Evolutionary conservation across 1,284 basidiomycete species (phyloP).

Genomic region (Gymnopus androsaceus): DNA sequence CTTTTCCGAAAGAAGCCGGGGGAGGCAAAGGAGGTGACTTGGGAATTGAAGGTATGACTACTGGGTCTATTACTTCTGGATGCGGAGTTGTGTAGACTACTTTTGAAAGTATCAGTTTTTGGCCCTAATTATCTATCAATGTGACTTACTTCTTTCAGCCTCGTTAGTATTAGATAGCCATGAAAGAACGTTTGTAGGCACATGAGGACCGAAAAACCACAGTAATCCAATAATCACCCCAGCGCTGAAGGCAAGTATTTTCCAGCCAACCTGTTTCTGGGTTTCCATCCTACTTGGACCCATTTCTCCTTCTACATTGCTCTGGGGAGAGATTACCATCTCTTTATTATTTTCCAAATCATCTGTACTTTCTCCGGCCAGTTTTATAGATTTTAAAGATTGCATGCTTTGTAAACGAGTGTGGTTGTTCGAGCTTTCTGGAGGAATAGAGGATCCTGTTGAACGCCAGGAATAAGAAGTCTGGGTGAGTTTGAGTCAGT

Average conservation of each 20-base stretch:
- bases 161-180: constrained; percentile 23
- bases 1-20: constrained; percentile 58
- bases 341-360: background rate
- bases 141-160: constrained; percentile 9
- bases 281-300: constrained; percentile 42
- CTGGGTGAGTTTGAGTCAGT: background rate
- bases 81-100: background rate
- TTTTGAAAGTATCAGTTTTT: background rate
- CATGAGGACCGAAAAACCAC: constrained; percentile 64
- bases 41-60: background rate
- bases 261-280: constrained; percentile 53
- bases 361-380: background rate
- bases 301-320: constrained; percentile 60
- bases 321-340: constrained; percentile 40
- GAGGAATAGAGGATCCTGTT: background rate
- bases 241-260: constrained; percentile 62
- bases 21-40: constrained; percentile 11
- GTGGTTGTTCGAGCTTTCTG: constrained; percentile 1
- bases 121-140: background rate
- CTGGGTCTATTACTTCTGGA: background rate
- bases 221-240: constrained; percentile 57
- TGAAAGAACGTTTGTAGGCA: constrained; percentile 32
- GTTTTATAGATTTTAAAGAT: background rate
- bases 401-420: constrained; percentile 12
- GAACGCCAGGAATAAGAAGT: background rate